These are phyloP conservation scores for Hymenoscyphus linearis DNA, from an alignment of 2,329 filamentous ascomycete species.

Conservation along the genomic window DNA sequence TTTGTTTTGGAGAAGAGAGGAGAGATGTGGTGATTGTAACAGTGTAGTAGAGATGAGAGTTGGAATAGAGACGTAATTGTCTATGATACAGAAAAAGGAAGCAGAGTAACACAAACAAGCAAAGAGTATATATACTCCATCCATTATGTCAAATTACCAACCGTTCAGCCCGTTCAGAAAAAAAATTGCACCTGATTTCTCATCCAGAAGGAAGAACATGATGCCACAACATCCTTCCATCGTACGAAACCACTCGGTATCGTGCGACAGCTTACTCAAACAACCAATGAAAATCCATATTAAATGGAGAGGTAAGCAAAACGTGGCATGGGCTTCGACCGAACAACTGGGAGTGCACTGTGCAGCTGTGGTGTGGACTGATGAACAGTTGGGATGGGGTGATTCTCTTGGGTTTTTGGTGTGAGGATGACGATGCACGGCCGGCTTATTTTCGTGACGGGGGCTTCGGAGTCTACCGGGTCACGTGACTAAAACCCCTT, in stretches of 20 bases:
- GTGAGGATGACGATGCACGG: not conserved
- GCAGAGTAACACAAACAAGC: not conserved
- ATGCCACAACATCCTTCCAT: not conserved
- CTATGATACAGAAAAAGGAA: not conserved
- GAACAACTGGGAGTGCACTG: not conserved
- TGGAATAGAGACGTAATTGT: not conserved
- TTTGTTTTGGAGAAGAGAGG: not conserved
- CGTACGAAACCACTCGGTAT: not conserved
- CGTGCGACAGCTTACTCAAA: not conserved
- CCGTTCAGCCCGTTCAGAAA: too few species aligned
- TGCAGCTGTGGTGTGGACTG: not conserved
- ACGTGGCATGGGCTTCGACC: not conserved
- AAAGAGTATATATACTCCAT: constrained; percentile 6
- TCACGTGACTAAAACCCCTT: too few species aligned
- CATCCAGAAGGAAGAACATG: not conserved
- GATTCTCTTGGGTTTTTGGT: not conserved
- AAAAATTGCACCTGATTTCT: not conserved
- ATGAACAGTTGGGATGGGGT: not conserved
- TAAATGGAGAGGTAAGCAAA: not conserved
- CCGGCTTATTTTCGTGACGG: not conserved
- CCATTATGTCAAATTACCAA: not conserved
- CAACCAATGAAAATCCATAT: not conserved
- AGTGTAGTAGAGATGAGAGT: not conserved
- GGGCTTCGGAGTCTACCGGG: not conserved
- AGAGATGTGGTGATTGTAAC: not conserved